Base-by-base conservation (phyloP, 306 rosid genomes). In the Prunus persica region DNA sequence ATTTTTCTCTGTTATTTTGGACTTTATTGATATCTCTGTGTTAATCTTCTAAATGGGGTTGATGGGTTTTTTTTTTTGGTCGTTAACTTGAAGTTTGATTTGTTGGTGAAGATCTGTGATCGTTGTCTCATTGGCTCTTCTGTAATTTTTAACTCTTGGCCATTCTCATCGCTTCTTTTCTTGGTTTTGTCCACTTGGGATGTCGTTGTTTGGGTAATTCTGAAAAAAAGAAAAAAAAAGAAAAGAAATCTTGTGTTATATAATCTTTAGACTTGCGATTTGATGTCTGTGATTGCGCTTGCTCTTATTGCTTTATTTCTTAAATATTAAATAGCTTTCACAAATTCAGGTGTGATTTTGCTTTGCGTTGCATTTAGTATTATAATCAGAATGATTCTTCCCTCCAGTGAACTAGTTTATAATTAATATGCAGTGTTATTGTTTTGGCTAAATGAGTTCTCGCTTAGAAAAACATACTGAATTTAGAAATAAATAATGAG, bases 31-130 rank as follows among this genome's bases (percentile, higher is more conserved):
- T 24, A 15, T 22, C 0, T 19, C 4, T 69, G 14, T 32, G 50
- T 72, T 68, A 14, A 47, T 76, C 77, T 62, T 83, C 57, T 19
- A 55, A 67, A 51, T 34, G 70, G 60, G 69, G n/a, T 78, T 76
- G 67, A 34, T 3, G 72, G 74, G 15, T 8, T 46, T 56, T 47
- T 47, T 18, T 18, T 18, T 16, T 27, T 16, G 46, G 22, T 63
- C 10, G 15, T 62, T 27, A 28, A 63, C 45, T 63, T 30, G 0
- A 10, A 15, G 8, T 19, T 34, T 34, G 69, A 20, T 65, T 19
- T 45, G 45, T 61, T 46, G 30, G 57, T 16, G 11, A 60, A 60
- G 47, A 58, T 24, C n/a, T 73, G 67, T 43, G 57, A 24, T 58
- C 32, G 57, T 61, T 24, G 76, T 52, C 50, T 72, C 24, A 34